Base-by-base conservation (phyloP, 1,284 basidiomycete genomes). In the Cutaneotrichosporon daszewskae region DNA sequence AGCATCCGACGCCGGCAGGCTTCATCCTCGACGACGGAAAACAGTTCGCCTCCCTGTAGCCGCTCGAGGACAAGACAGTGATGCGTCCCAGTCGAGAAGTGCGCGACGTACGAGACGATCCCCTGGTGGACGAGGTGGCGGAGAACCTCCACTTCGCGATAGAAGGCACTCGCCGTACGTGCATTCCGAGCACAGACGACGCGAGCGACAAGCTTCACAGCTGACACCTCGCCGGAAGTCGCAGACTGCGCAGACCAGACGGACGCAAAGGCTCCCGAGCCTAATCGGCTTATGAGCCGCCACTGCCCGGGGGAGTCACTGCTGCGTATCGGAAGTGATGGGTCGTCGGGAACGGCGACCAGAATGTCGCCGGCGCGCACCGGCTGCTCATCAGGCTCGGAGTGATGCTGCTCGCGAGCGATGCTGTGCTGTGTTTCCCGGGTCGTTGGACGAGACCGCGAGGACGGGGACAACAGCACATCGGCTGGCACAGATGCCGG, bases 121-220 rank as follows among this genome's bases (percentile, higher is more conserved):
- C 82, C 83, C 0, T 87, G 87, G 66, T 94, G 90, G 3, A 81
- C 81, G 37, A 91, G 84, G 59, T 87, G 85, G 65, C 83, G 79
- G 29, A 94, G 73, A 11, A 94, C 84, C 60, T 90, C 87, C 11
- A 89, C 87, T 69, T 92, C 88, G 20, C 88, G 76, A 32, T 89
- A 78, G 64, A 91, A 91, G 51, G 83, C 83, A 44, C 90, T 87
- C 24, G 84, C 72, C 49, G 87, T 87, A 38, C 87, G 74, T 51
- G 87, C 76, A 57, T 81, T 79, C 39, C 70, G 68, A 31, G 75
- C 73, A 54, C 76, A 80, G 19, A 75, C 56, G 29, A 75, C 72
- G 26, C 81, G 74, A 39, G 82, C 78, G 19, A 89, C 84, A 75
- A 90, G 79, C 75, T 92, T 92, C 59, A 92, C 80, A 7, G 89